Percentiles rank a stretch among this genome's conserved stretches.
Conservation (phyloP, 768 basidiomycete genomes). For the Artomyces pyxidatus region DNA sequence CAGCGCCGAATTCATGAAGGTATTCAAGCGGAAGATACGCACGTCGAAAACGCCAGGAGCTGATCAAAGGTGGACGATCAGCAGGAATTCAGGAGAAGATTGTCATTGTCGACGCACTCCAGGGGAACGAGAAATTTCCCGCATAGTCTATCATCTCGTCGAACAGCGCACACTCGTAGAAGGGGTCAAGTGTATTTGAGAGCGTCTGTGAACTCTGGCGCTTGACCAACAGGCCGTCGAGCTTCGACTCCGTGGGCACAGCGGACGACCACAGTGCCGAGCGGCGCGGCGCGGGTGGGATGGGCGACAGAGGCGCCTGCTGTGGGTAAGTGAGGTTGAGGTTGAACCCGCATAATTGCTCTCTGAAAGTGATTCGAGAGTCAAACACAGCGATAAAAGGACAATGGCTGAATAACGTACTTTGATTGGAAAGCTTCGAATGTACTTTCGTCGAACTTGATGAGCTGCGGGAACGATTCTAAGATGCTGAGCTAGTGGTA, state of each 20-base stretch:
- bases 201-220: slow-evolving; percentile 1
- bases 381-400: background rate
- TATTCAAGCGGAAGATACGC: background rate
- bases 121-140: slow-evolving; percentile 61
- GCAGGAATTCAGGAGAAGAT: background rate
- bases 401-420: slow-evolving; percentile 30
- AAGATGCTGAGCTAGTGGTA: slow-evolving; percentile 42
- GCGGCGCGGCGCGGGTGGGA: slow-evolving; percentile 12
- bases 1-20: no score
- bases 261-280: slow-evolving; percentile 11
- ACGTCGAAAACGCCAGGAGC: slow-evolving; percentile 9
- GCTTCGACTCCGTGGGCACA: slow-evolving; percentile 20
- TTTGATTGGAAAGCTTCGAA: slow-evolving; percentile 63
- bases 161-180: slow-evolving; percentile 44
- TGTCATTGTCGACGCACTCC: slow-evolving; percentile 25
- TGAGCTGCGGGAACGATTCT: slow-evolving; percentile 70
- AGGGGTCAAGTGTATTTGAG: slow-evolving; percentile 20
- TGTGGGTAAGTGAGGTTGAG: slow-evolving; percentile 67
- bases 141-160: slow-evolving; percentile 68
- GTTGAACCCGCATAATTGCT: slow-evolving; percentile 55
- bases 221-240: slow-evolving; percentile 22
- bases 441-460: slow-evolving; percentile 60
- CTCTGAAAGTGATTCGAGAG: slow-evolving; percentile 26
- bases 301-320: slow-evolving; percentile 37
- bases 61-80: background rate